These are phyloP conservation scores for Pichia pseudocactophila DNA, from an alignment of 805 yeast genomes.

Conservation along the genomic window DNA sequence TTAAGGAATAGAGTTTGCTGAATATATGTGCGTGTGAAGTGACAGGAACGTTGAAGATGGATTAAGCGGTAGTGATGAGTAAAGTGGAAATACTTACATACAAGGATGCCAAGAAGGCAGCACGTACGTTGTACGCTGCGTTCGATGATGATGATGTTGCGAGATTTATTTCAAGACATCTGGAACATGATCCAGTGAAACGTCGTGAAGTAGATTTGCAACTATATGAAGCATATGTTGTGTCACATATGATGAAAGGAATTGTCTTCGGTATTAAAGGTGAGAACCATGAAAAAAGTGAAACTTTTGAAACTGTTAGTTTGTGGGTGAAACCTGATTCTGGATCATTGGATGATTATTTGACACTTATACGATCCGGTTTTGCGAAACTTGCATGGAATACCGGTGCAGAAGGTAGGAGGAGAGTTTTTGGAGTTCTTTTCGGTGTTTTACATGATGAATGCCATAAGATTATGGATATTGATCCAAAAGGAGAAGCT, in stretches of 20 bases:
- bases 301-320: conserved; percentile 44
- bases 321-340: conserved; percentile 43
- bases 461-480: conserved; percentile 33
- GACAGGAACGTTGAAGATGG: conserved; percentile 1
- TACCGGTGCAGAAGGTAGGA: conserved; percentile 39
- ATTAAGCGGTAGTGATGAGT: conserved; percentile 3
- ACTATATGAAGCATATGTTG: conserved; percentile 42
- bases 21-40: too few species aligned
- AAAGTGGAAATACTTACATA: conserved; percentile 23
- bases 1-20: too few species aligned
- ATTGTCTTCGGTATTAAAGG: conserved; percentile 43
- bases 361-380: conserved; percentile 43
- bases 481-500: conserved; percentile 26
- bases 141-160: conserved; percentile 30
- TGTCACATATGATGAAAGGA: conserved; percentile 43
- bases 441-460: conserved; percentile 44
- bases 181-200: conserved; percentile 26
- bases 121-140: conserved; percentile 26
- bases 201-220: conserved; percentile 29
- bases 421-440: conserved; percentile 41
- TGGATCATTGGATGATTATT: conserved; percentile 36
- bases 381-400: conserved; percentile 43
- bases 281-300: conserved; percentile 23
- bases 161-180: conserved; percentile 25
- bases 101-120: conserved; percentile 28